Evolutionary conservation across 2,329 filamentous ascomycete genomes (phyloP).

Genomic region (Diatrype stigma): DNA sequence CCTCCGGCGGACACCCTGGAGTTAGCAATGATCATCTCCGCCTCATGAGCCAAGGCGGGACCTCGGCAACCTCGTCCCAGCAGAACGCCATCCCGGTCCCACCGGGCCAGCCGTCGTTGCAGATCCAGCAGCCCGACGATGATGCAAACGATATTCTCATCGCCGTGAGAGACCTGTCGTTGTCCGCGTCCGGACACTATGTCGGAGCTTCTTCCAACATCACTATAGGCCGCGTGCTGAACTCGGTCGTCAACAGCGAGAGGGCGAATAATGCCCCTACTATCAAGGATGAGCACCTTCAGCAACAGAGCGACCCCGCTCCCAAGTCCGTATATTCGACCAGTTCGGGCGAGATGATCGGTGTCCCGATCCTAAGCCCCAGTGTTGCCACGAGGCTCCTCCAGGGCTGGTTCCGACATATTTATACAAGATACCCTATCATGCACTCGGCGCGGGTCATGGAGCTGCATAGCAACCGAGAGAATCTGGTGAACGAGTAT

Average conservation of each 20-base stretch:
- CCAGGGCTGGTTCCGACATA: conserved; percentile 27
- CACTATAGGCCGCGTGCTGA: conserved; percentile 27
- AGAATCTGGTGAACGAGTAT: conserved; percentile 20
- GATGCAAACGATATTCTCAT: conserved; percentile 24
- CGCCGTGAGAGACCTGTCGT: conserved; percentile 24
- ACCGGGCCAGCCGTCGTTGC: conserved; percentile 5
- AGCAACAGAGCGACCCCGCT: conserved; percentile 21
- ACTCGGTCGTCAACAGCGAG: conserved; percentile 25
- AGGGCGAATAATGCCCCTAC: conserved; percentile 9
- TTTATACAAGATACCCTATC: conserved; percentile 25
- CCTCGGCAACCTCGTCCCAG: conserved; percentile 13
- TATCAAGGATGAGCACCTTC: conserved; percentile 12
- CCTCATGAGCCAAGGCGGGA: conserved; percentile 7
- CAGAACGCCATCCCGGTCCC: conserved; percentile 6
- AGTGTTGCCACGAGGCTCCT: conserved; percentile 22
- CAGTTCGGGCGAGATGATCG: conserved; percentile 17
- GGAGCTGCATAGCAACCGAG: conserved; percentile 22
- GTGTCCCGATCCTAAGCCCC: conserved; percentile 21
- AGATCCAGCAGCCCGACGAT: conserved; percentile 17
- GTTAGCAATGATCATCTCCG: conserved; percentile 18
- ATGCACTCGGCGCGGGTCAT: conserved; percentile 21
- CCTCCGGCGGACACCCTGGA: conserved; percentile 19
- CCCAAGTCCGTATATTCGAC: conserved; percentile 26
- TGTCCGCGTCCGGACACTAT: conserved; percentile 27
- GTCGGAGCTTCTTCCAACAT: conserved; percentile 27